Evolutionary conservation across 306 rosid species (phyloP).

Genomic region (Styphnolobium japonicum): DNA sequence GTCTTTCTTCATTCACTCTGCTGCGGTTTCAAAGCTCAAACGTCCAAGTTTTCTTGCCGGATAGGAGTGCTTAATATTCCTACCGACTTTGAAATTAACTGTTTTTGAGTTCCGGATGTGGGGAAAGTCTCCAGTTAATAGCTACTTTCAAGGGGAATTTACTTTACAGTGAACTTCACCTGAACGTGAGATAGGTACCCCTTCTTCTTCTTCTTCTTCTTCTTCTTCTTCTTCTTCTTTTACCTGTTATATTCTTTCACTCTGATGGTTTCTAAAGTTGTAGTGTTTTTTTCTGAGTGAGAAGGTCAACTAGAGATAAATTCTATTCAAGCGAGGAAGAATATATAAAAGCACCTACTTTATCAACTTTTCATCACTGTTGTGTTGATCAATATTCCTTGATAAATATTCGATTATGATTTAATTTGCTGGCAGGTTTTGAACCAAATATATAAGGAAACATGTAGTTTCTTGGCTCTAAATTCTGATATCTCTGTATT

Average conservation of each 20-base stretch:
- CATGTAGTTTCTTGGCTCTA: not conserved
- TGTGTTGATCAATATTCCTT: slow-evolving; percentile 21
- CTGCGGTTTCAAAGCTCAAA: not conserved
- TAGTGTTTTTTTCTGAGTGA: not conserved
- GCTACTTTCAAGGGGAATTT: not conserved
- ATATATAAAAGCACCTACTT: slow-evolving; percentile 22
- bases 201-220: not conserved
- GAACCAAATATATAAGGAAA: slow-evolving; percentile 2
- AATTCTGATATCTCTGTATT: slow-evolving; percentile 6
- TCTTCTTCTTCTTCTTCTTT: no score
- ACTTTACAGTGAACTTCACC: not conserved
- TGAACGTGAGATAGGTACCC: not conserved
- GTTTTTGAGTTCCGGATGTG: not conserved
- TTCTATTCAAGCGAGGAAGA: not conserved
- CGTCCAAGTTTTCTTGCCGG: not conserved
- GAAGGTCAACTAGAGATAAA: not conserved
- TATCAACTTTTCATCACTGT: not conserved
- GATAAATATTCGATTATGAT: slow-evolving; percentile 17
- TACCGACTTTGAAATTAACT: not conserved
- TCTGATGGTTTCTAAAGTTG: not conserved
- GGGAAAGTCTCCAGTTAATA: not conserved
- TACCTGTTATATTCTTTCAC: not conserved
- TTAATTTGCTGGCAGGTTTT: slow-evolving; percentile 17
- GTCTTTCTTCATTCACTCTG: not conserved
- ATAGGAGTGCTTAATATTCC: no score